Base-by-base conservation (phyloP, 2,329 filamentous ascomycete genomes). In the Clathrospora elynae region DNA sequence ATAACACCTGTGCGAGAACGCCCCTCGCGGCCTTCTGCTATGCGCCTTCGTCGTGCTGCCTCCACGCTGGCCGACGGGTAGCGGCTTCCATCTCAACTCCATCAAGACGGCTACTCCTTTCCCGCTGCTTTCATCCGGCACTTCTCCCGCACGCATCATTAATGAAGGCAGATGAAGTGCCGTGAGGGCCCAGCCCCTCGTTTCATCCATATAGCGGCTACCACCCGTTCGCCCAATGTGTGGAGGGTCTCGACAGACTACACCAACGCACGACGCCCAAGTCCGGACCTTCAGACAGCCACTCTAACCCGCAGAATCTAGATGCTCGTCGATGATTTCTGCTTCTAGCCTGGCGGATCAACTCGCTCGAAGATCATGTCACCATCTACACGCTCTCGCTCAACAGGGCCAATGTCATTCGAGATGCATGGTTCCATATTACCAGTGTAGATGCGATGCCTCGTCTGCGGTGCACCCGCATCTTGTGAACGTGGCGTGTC, bases 61-160 rank as follows among this genome's bases (percentile, higher is more conserved):
- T 22, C 43, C 16, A 34, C 20, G 33, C 11, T 43, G 33, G 20
- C 14, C 10, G 10, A 33, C 39, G 39, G 33, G 26, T 31, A 20
- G 26, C 25, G 12, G 19, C 33, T 17, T 34, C 30, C 31, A 17
- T 12, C 8, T 28, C 38, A 35, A 42, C 33, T 23, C 37, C 34
- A 40, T 42, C 18, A 16, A 32, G 32, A 37, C 42, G 32, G 48
- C 33, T 20, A 41, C 38, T 35, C 33, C 42, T 28, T 40, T 35
- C 36, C 47, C 45, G 48, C 25, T 36, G 47, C 53, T 59, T 64
- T 62, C 61, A 64, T 25, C 62, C 62, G 62, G 60, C 47, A 49
- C 20, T 48, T 62, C 53, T 56, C 53, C 55, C 60, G 51, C 48
- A 40, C 14, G 35, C 57, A 51, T 42, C 46, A 42, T 58, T 51